phyloP scores from a whole-genome alignment of 2,329 filamentous ascomycete genomes.

The Blastomyces percursus region DNA sequence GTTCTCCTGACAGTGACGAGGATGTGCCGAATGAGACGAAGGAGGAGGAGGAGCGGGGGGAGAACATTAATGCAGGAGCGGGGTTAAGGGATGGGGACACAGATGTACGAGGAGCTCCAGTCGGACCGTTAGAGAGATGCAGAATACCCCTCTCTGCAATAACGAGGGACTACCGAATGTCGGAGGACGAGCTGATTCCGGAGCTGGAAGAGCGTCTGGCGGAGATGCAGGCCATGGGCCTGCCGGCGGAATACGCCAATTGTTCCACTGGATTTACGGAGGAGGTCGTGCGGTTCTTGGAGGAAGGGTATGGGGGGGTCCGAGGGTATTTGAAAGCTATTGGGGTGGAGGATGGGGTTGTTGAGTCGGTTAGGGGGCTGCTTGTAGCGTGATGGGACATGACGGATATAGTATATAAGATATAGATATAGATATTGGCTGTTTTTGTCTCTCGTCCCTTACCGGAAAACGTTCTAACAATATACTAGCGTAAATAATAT shows the following conservation, averaged over 20 bases:
- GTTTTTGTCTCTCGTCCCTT: no score
- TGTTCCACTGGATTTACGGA: conserved; percentile 56
- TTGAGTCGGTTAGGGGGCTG: conserved; percentile 26
- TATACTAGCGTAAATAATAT: no score
- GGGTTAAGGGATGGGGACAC: no score
- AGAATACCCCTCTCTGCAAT: conserved; percentile 48
- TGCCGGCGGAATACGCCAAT: conserved; percentile 61
- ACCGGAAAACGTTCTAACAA: no score
- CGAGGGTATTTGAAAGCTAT: conserved; percentile 53
- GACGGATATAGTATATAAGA: neutral
- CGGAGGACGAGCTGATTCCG: conserved; percentile 47
- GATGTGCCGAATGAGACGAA: neutral
- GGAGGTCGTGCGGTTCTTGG: conserved; percentile 48
- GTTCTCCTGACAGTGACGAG: conserved; percentile 27
- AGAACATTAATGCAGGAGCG: neutral
- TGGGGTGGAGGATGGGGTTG: conserved; percentile 43
- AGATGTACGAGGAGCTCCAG: no score
- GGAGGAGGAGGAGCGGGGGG: conserved; percentile 11
- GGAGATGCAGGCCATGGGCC: conserved; percentile 60
- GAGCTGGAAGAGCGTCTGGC: conserved; percentile 53
- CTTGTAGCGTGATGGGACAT: conserved; percentile 18
- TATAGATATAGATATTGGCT: neutral
- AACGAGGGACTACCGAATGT: conserved; percentile 60
- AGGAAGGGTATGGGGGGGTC: conserved; percentile 54
- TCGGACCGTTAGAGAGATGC: no score